Evolutionary conservation across 768 basidiomycete species (phyloP).

Genomic region (Lenzites betulinus): DNA sequence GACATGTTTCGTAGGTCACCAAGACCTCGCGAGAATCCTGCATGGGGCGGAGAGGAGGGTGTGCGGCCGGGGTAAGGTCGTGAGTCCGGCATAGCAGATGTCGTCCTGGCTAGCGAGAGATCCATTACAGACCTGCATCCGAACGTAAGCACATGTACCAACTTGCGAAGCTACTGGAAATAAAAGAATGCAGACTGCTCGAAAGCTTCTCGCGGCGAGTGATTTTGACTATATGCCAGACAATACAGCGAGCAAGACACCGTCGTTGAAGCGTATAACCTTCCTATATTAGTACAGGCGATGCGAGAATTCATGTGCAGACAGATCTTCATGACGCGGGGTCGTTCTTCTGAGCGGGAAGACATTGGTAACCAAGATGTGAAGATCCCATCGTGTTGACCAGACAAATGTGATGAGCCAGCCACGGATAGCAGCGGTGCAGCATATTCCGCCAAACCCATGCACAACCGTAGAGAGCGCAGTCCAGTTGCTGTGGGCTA

Average conservation of each 20-base stretch:
- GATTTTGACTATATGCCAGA: too few species aligned
- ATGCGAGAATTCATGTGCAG: background rate
- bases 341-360: background rate
- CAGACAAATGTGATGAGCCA: background rate
- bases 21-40: conserved; percentile 39
- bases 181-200: background rate
- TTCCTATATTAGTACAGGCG: too few species aligned
- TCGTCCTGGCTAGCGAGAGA: conserved; percentile 47
- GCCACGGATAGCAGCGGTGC: background rate
- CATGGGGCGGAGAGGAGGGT: conserved; percentile 35
- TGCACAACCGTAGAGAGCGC: background rate
- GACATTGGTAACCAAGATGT: background rate
- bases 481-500: background rate
- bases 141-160: background rate
- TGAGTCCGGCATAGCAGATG: conserved; percentile 42
- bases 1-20: conserved; percentile 74
- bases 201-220: too few species aligned
- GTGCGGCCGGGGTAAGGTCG: conserved; percentile 27
- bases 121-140: conserved; percentile 63
- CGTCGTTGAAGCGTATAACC: too few species aligned
- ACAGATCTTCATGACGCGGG: background rate
- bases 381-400: background rate
- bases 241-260: too few species aligned
- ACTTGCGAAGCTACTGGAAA: background rate
- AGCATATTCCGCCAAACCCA: background rate